Base-by-base conservation (phyloP, 345 rosid species). In the Eucalyptus sp. region DNA sequence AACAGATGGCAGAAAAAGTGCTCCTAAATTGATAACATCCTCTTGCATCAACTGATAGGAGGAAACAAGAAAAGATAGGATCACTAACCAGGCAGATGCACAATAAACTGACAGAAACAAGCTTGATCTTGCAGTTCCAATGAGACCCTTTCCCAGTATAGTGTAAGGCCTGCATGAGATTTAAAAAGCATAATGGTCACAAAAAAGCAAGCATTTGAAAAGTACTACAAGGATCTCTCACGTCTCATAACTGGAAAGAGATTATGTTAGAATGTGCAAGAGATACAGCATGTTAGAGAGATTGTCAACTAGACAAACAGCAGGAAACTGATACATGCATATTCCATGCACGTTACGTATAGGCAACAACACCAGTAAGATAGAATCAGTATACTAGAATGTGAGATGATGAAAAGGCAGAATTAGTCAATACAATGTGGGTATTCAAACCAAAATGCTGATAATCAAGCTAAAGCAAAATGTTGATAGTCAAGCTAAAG, bases 71-170 rank as follows among this genome's bases (percentile, higher is more conserved):
- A 12, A 58, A 25, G 87, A 51, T 25, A 41, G n/a, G 87, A 76
- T 51, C 27, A 64, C 87, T 54, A 90, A 96, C 99, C 99, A 97
- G 86, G 99, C 98, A 88, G 99, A 98, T 87, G 99, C 87, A 92
- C 98, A 96, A 93, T 96, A 97, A 25, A 91, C 90, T 58, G 99
- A 95, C 54, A 97, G 95, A 94, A 97, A 97, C 90, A 96, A 94
- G 94, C 98, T 98, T 90, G 99, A 98, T 94, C 99, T 95, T 54
- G 96, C 95, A 50, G 97, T 98, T 79, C 99, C 99, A 81, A 96
- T 90, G 90, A 98, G 96, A 90, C 98, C 94, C 91, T 96, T 96
- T 81, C 95, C 95, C 87, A 96, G 90, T 90, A 98, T 95, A 15
- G 93, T 89, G 91, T 79, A 90, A 46, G 97, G 98, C 93, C 99